Percentiles rank a stretch among this genome's conserved stretches.
Conservation (phyloP, 2,329 filamentous ascomycete species). For the Apiospora phragmitis region DNA sequence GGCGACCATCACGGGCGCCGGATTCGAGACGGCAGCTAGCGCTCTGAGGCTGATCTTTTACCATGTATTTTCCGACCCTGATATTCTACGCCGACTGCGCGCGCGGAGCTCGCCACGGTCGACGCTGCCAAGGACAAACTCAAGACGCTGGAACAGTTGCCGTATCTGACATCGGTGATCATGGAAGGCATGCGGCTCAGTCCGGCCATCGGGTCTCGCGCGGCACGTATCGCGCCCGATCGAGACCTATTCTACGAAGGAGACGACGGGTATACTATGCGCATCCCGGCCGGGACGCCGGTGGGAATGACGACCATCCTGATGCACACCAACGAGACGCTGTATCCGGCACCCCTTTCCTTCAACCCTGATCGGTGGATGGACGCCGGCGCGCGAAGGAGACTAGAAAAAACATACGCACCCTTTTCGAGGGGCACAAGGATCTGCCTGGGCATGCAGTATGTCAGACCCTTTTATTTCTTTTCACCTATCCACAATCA, state of each 20-base stretch:
- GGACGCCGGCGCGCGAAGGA: neutral
- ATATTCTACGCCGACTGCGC: constrained; percentile 15
- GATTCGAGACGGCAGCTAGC: constrained; percentile 30
- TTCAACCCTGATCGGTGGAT: constrained; percentile 20
- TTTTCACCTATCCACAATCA: too few species aligned
- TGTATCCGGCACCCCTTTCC: constrained; percentile 24
- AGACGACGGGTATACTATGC: neutral
- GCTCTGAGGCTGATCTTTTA: constrained; percentile 22
- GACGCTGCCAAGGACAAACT: neutral
- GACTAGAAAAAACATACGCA: neutral
- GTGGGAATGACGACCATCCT: constrained; percentile 36
- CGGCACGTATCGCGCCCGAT: constrained; percentile 10
- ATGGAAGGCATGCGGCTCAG: constrained; percentile 12
- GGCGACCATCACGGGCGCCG: constrained; percentile 16
- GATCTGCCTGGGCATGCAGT: constrained; percentile 4
- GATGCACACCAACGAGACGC: constrained; percentile 30
- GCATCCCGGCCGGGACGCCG: constrained; percentile 22
- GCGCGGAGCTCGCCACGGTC: neutral
- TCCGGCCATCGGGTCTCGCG: constrained; percentile 9
- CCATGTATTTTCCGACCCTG: constrained; percentile 22
- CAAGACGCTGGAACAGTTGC: neutral
- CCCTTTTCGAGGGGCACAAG: constrained; percentile 10
- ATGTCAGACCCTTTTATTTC: neutral
- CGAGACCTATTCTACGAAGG: constrained; percentile 12
- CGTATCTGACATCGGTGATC: constrained; percentile 13